Conservation (phyloP, 2,329 filamentous ascomycete genomes). For the Pseudovirgaria hyperparasitica region DNA sequence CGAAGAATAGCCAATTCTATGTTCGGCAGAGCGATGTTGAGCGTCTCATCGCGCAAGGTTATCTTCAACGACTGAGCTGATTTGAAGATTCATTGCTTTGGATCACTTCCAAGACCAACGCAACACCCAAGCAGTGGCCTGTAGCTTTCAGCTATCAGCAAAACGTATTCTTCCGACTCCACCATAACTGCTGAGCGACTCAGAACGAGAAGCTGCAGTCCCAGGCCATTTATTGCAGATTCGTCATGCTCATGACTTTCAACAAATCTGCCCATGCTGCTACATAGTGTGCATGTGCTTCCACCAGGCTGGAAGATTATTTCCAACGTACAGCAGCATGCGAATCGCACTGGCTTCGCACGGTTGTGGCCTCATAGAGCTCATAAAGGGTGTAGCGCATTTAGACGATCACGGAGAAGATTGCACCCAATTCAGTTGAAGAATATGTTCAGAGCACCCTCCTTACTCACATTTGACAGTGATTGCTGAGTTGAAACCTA, state of each 20-base stretch:
- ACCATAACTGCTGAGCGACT: background rate
- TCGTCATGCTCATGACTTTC: background rate
- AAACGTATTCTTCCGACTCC: background rate
- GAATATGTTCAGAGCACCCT: too few species aligned
- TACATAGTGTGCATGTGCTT: too few species aligned
- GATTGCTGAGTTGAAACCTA: too few species aligned
- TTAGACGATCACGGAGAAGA: too few species aligned
- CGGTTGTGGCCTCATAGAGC: too few species aligned
- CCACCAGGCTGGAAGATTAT: too few species aligned
- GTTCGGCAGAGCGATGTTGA: slow-evolving; percentile 94
- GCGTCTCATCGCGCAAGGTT: slow-evolving; percentile 83
- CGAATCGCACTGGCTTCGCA: too few species aligned
- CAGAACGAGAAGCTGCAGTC: background rate
- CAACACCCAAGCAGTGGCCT: background rate
- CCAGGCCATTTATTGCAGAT: slow-evolving; percentile 1
- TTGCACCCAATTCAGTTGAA: too few species aligned
- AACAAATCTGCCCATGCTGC: slow-evolving; percentile 1
- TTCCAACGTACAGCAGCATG: too few species aligned
- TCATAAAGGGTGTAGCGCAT: too few species aligned
- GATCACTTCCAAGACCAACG: background rate
- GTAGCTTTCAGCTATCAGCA: slow-evolving; percentile 1
- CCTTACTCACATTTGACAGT: too few species aligned
- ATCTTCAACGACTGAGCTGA: slow-evolving; percentile 81
- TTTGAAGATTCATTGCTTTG: background rate
- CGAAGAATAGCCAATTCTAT: slow-evolving; percentile 97